Evolutionary conservation across 169 alveolate genomes (phyloP).

Genomic region (Plasmodium ovale): DNA sequence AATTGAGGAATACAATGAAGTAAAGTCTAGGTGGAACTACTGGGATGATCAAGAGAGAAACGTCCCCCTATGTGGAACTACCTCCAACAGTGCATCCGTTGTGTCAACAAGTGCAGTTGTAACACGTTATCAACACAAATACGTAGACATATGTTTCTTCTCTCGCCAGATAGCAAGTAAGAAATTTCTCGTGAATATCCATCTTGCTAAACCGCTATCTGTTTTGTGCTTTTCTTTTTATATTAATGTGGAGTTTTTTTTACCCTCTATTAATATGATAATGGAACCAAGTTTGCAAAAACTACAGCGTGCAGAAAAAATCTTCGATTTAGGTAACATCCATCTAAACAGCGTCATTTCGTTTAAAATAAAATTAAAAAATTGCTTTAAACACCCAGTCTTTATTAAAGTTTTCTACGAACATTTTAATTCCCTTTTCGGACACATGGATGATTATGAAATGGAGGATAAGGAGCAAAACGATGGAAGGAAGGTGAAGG

Average conservation of each 20-base stretch:
- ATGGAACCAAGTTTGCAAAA: constrained; percentile 15
- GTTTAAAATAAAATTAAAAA: constrained; percentile 51
- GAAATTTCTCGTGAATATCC: constrained; percentile 48
- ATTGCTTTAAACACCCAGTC: constrained; percentile 61
- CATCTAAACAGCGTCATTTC: constrained; percentile 55
- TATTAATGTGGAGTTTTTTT: constrained; percentile 66
- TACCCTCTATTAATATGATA: constrained; percentile 50
- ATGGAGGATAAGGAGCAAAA: not conserved
- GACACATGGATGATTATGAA: not conserved
- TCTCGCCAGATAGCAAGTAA: constrained; percentile 66
- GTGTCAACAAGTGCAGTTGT: not conserved
- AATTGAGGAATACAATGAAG: constrained; percentile 37
- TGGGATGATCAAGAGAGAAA: not conserved
- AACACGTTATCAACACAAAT: constrained; percentile 68
- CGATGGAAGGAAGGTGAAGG: not conserved
- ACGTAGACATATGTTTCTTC: constrained; percentile 57
- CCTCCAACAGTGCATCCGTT: not conserved
- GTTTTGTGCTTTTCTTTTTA: constrained; percentile 56
- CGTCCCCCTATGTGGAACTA: not conserved
- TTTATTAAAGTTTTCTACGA: constrained; percentile 33
- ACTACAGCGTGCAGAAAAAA: constrained; percentile 17
- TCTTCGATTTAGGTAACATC: constrained; percentile 51
- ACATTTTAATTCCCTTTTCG: not conserved
- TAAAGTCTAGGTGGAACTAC: constrained; percentile 39
- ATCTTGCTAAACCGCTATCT: constrained; percentile 12